These are phyloP conservation scores for Penicillium riverlandense DNA, from an alignment of 495 filamentous ascomycete genomes.

Conservation along the genomic window DNA sequence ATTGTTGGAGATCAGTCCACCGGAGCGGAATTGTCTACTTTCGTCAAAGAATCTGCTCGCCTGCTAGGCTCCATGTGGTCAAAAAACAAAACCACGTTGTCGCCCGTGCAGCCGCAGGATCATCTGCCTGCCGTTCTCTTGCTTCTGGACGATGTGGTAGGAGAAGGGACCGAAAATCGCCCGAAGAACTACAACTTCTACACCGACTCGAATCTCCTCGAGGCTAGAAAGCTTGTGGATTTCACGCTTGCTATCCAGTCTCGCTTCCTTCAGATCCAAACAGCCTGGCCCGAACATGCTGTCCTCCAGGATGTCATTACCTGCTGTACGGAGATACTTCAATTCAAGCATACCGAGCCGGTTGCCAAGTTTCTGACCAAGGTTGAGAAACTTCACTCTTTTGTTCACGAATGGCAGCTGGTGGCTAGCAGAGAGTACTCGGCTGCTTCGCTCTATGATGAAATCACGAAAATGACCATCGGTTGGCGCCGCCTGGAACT, in stretches of 20 bases:
- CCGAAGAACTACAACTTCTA: constrained; percentile 76
- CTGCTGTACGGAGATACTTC: constrained; percentile 64
- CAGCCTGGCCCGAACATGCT: constrained; percentile 64
- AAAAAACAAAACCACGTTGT: constrained; percentile 19
- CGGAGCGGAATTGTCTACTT: constrained; percentile 19
- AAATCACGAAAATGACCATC: constrained; percentile 68
- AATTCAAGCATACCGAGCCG: constrained; percentile 73
- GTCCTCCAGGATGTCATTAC: constrained; percentile 68
- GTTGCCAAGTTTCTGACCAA: constrained; percentile 76
- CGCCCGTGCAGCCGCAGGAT: constrained; percentile 34
- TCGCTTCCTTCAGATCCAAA: constrained; percentile 64
- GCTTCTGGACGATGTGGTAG: constrained; percentile 52
- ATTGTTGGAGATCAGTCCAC: constrained; percentile 32
- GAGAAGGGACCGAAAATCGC: constrained; percentile 18
- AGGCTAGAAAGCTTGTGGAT: constrained; percentile 62
- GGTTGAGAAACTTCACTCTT: constrained; percentile 73
- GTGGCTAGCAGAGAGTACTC: constrained; percentile 78
- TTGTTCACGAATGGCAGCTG: constrained; percentile 86
- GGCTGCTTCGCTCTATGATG: constrained; percentile 59
- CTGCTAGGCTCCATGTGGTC: constrained; percentile 35
- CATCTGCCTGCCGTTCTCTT: constrained; percentile 62
- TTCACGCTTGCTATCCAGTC: constrained; percentile 58
- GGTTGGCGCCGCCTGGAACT: constrained; percentile 87
- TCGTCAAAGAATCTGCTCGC: constrained; percentile 32
- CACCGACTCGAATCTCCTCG: constrained; percentile 63